These are phyloP conservation scores for Hypocreales sp. DNA, from an alignment of 2,329 filamentous ascomycete species.

Conservation along the genomic window DNA sequence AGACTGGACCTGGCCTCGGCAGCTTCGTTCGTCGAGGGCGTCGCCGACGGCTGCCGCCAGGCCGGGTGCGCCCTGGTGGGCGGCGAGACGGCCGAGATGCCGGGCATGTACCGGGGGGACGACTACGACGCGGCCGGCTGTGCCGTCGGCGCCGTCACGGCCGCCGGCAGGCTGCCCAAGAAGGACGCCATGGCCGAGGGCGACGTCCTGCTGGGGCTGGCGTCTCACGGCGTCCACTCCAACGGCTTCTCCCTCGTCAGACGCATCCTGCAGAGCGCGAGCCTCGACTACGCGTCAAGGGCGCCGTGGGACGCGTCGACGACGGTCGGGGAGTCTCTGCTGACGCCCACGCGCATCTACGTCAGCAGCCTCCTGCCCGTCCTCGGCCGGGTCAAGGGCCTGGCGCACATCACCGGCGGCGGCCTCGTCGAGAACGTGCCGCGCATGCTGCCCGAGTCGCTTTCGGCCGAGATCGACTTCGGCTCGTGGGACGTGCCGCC, in stretches of 20 bases:
- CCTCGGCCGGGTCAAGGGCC: constrained; percentile 62
- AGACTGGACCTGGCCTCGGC: constrained; percentile 66
- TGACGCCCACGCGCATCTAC: constrained; percentile 89
- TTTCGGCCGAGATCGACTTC: constrained; percentile 72
- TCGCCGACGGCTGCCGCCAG: constrained; percentile 73
- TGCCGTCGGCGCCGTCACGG: constrained; percentile 68
- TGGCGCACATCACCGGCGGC: constrained; percentile 94
- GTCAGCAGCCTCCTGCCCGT: constrained; percentile 66
- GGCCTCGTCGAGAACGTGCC: constrained; percentile 90
- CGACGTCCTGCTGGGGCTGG: constrained; percentile 74
- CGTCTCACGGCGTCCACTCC: constrained; percentile 78
- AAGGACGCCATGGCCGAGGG: constrained; percentile 62
- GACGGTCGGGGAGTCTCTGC: constrained; percentile 58
- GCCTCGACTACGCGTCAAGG: constrained; percentile 52
- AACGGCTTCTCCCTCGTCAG: constrained; percentile 97
- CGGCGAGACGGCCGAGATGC: constrained; percentile 97
- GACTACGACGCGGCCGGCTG: constrained; percentile 91
- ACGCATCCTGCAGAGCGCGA: constrained; percentile 63
- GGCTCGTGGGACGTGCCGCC: constrained; percentile 57
- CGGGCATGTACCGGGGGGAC: constrained; percentile 74
- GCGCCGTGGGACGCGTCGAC: constrained; percentile 59
- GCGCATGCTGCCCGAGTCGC: constrained; percentile 67
- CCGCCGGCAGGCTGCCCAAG: constrained; percentile 57
- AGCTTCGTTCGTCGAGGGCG: constrained; percentile 77
- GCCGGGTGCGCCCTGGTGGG: constrained; percentile 86